Evolutionary conservation across 2,329 filamentous ascomycete species (phyloP).

Genomic region (Beauveria pseudobassiana): DNA sequence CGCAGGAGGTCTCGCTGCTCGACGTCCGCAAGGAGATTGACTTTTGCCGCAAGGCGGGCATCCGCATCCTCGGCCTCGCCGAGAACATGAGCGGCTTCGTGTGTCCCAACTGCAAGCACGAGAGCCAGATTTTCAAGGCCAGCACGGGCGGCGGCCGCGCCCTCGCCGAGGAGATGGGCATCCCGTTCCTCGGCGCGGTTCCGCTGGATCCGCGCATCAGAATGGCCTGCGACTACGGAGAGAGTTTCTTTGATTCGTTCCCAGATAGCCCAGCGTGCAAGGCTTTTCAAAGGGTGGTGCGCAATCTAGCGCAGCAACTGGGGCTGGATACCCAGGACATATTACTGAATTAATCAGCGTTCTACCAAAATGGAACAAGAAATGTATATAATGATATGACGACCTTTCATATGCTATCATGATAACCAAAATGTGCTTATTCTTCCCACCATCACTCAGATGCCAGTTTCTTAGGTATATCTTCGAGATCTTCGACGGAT

Average conservation of each 20-base stretch:
- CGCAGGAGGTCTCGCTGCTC: conserved; percentile 85
- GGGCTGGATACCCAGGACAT: conserved; percentile 52
- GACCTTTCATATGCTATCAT: not conserved
- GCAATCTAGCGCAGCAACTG: conserved; percentile 58
- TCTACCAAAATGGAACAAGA: not conserved
- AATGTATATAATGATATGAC: conserved; percentile 15
- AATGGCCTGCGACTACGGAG: conserved; percentile 94
- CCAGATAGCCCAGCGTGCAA: conserved; percentile 85
- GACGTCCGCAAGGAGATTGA: conserved; percentile 97
- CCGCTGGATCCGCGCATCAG: conserved; percentile 90
- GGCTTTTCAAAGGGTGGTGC: conserved; percentile 75
- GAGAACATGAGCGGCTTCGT: conserved; percentile 99
- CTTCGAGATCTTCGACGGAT: conserved; percentile 69
- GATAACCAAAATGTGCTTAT: not conserved
- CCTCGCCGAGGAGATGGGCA: conserved; percentile 76
- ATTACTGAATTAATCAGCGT: conserved; percentile 32
- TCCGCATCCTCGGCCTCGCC: conserved; percentile 78
- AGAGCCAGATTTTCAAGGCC: conserved; percentile 79
- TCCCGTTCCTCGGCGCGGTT: conserved; percentile 84
- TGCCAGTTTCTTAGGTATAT: conserved; percentile 62
- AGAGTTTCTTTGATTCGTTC: conserved; percentile 93
- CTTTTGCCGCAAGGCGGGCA: conserved; percentile 92
- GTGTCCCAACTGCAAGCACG: conserved; percentile 80
- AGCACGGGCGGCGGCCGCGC: conserved; percentile 81
- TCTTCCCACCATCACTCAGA: conserved; percentile 12